These are phyloP conservation scores for Colletotrichum siamense DNA, from an alignment of 2,329 filamentous ascomycete species.

Conservation along the genomic window DNA sequence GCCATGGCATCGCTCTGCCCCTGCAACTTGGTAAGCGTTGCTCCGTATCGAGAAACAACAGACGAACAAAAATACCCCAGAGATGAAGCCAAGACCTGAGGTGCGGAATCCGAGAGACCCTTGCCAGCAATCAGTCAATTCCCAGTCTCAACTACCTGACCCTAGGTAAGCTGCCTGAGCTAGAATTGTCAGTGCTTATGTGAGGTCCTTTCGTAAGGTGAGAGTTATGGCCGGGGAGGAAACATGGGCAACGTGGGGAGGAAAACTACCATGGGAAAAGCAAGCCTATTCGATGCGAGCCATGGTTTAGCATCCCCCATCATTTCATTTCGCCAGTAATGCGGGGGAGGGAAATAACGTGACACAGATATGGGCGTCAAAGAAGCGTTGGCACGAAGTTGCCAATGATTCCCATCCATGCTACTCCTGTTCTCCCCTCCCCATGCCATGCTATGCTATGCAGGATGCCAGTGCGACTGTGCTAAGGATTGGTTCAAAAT, in stretches of 20 bases:
- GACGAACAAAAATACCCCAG: not conserved
- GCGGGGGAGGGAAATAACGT: conserved; percentile 10
- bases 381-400: not conserved
- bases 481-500: not conserved
- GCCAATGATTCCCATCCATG: not conserved
- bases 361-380: not conserved
- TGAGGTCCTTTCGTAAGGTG: not conserved
- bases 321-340: conserved; percentile 14
- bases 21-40: not conserved
- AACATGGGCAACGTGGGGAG: not conserved
- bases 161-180: not conserved
- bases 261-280: not conserved
- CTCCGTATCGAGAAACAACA: not conserved
- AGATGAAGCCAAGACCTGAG: not conserved
- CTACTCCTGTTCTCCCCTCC: not conserved
- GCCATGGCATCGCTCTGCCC: not conserved
- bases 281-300: not conserved
- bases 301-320: not conserved
- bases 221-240: not conserved
- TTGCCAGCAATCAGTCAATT: not conserved
- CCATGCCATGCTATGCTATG: not conserved
- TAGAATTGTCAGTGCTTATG: not conserved
- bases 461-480: not conserved
- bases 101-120: not conserved
- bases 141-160: not conserved